Evolutionary conservation across 169 alveolate genomes (phyloP).

Genomic region (Cryptosporidium xiaoi): DNA sequence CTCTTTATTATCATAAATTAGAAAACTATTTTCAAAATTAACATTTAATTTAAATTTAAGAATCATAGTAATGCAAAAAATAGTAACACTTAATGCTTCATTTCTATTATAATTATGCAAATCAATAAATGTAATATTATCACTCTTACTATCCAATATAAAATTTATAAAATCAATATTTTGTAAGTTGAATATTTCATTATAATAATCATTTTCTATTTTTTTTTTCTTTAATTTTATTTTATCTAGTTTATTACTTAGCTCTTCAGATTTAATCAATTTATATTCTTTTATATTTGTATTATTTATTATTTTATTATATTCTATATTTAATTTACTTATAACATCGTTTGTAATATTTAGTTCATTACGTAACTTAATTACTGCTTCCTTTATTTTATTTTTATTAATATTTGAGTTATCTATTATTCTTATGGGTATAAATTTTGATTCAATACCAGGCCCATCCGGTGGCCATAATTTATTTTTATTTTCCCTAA

Average conservation of each 20-base stretch:
- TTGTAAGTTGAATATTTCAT: constrained; percentile 25
- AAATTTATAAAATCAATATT: constrained; percentile 28
- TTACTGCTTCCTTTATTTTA: background rate
- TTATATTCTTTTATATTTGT: constrained; percentile 52
- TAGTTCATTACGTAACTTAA: background rate
- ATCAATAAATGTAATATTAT: constrained; percentile 22
- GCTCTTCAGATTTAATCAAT: constrained; percentile 21
- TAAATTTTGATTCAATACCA: constrained; percentile 28
- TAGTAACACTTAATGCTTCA: constrained; percentile 20
- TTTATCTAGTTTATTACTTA: background rate
- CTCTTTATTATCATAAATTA: background rate
- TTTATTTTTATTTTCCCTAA: constrained; percentile 24
- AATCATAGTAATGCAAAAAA: constrained; percentile 36
- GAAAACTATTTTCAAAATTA: background rate
- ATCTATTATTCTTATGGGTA: constrained; percentile 1
- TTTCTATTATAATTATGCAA: constrained; percentile 46
- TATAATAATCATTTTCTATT: background rate
- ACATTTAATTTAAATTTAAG: constrained; percentile 32
- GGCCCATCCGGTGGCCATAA: constrained; percentile 74
- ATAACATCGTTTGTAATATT: background rate
- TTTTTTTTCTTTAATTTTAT: constrained; percentile 5
- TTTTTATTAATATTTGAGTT: too few relatives aligned
- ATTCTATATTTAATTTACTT: background rate
- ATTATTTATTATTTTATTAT: background rate
- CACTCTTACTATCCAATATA: background rate